Base-by-base conservation (phyloP, 2,329 filamentous ascomycete genomes). In the Trichoderma aggressivum region DNA sequence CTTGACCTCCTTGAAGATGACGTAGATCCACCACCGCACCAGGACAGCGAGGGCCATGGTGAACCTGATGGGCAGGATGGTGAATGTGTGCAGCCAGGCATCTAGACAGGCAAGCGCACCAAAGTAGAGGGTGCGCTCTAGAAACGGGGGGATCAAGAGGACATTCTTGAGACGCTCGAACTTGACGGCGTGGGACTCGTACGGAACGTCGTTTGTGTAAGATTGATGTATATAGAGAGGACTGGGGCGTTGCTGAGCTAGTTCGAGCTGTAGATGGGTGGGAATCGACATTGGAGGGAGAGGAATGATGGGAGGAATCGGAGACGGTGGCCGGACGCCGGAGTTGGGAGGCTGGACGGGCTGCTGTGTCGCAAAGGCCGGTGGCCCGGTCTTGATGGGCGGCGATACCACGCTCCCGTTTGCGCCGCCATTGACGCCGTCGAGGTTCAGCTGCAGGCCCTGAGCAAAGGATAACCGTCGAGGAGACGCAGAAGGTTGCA, bases 11-110 rank as follows among this genome's bases (percentile, higher is more conserved):
- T 91, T 92, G 5, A 85, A 85, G 2, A 95, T 75, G 26, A 94
- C 88, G 39, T 91, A 88, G 2, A 81, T 86, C 93, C 93, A 97
- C 87, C 94, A 98, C 72, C 88, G 87, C 11, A 89, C 80, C 30
- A 99, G 82, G 3, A 98, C 90, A 24, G 89, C 89, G 0, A 95
- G 77, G 1, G 96, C 95, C 71, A 94, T 92, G 68, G 92, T 80
- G 76, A 99, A 98, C 3, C 96, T 89, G 72, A 99, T 86, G 0
- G 96, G 96, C 0, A 99, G 84, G 58, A 99, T 97, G 0, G 96
- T 99, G 76, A 99, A 97, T 0, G 94, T 97, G 82, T 98, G 96
- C 1, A 99, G 87, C 94, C 95, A 99, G 1, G 95, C 92, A 79
- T 99, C 96, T 7, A 99, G 85, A 81, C 96, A 99, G 7, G 95